These are phyloP conservation scores for Tilletia horrida DNA, from an alignment of 1,284 basidiomycete species.

Conservation along the genomic window DNA sequence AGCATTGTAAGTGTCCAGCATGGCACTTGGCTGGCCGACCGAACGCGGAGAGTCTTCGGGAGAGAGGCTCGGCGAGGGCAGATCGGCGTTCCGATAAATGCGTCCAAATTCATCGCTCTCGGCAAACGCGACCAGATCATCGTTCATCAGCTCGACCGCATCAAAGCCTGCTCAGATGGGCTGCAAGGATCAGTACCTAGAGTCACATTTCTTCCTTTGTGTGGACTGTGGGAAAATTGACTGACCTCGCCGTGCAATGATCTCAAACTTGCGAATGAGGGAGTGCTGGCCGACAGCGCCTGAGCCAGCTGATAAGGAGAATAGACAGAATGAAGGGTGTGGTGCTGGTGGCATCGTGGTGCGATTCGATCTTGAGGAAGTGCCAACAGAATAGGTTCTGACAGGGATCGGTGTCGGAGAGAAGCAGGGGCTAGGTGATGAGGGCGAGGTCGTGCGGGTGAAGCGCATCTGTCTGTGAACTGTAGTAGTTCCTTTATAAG, in stretches of 20 bases:
- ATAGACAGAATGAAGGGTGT: neutral
- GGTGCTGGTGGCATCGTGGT: too few relatives aligned
- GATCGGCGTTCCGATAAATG: slow-evolving; percentile 56
- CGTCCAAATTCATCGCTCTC: slow-evolving; percentile 34
- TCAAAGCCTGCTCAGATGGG: slow-evolving; percentile 38
- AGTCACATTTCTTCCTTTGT: neutral
- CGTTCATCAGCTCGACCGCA: slow-evolving; percentile 54
- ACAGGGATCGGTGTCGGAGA: too few relatives aligned
- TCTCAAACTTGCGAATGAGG: neutral
- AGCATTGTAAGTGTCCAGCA: slow-evolving; percentile 28
- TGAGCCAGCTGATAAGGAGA: slow-evolving; percentile 8
- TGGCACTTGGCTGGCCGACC: neutral
- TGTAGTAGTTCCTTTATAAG: too few relatives aligned
- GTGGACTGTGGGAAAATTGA: neutral
- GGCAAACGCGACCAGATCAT: slow-evolving; percentile 52
- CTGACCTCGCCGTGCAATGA: slow-evolving; percentile 4
- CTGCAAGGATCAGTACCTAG: neutral
- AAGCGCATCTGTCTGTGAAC: too few relatives aligned
- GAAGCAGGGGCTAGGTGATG: too few relatives aligned
- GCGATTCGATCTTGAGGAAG: too few relatives aligned
- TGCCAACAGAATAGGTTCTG: too few relatives aligned
- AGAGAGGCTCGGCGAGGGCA: slow-evolving; percentile 54
- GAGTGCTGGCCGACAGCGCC: neutral
- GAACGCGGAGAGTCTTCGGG: neutral
- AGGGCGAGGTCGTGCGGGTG: too few relatives aligned